Percentiles rank a stretch among this genome's conserved stretches.
These are phyloP conservation scores for Scheffersomyces spartinae DNA, from an alignment of 805 yeast genomes.

Conservation along the genomic window DNA sequence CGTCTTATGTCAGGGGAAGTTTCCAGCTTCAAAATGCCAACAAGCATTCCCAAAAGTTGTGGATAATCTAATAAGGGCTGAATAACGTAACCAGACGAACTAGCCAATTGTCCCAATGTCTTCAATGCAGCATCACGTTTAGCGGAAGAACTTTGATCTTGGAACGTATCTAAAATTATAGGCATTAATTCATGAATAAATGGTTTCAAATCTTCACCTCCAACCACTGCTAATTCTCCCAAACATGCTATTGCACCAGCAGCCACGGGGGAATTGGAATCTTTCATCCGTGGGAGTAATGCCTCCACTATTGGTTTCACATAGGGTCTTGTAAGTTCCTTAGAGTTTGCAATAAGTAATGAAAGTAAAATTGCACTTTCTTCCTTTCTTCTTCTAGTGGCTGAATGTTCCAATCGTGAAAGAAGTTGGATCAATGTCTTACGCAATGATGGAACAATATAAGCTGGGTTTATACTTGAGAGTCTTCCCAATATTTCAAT, in stretches of 20 bases:
- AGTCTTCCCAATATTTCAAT: constrained; percentile 74
- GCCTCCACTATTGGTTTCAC: constrained; percentile 85
- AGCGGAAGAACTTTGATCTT: constrained; percentile 81
- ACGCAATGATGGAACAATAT: constrained; percentile 84
- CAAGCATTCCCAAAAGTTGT: constrained; percentile 69
- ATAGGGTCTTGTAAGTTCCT: constrained; percentile 79
- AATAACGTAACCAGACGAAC: constrained; percentile 89
- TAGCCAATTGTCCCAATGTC: constrained; percentile 79
- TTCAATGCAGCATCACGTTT: constrained; percentile 85
- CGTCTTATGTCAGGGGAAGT: constrained; percentile 62
- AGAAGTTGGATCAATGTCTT: constrained; percentile 76
- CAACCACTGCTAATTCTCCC: constrained; percentile 82
- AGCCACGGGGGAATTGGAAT: constrained; percentile 69
- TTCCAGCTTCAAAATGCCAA: constrained; percentile 74
- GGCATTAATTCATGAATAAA: constrained; percentile 78
- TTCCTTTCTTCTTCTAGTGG: constrained; percentile 61
- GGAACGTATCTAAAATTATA: constrained; percentile 71
- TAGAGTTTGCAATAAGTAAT: constrained; percentile 63
- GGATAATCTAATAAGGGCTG: constrained; percentile 91
- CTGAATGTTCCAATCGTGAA: constrained; percentile 76
- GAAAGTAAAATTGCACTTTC: constrained; percentile 74
- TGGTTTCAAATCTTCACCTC: constrained; percentile 72
- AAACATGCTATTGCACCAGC: constrained; percentile 76
- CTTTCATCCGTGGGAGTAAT: constrained; percentile 63
- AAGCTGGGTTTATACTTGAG: constrained; percentile 84